Conservation (phyloP, 768 basidiomycete genomes). For the Mrakia frigida region DNA sequence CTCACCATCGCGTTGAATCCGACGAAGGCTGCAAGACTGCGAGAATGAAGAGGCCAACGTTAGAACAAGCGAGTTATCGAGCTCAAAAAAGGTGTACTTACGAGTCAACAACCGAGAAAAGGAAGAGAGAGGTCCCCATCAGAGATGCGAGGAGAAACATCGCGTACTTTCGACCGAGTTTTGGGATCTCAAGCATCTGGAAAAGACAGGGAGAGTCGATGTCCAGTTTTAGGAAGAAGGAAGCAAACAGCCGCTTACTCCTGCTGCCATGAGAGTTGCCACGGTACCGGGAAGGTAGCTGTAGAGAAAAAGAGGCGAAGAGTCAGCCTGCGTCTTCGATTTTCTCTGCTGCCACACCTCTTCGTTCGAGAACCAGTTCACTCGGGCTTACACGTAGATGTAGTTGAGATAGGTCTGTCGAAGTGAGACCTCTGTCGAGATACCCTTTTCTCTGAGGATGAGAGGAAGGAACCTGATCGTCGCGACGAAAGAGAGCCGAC, state of each 20-base stretch:
- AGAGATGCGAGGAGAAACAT: slow-evolving; percentile 19
- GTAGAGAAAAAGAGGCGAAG: too few species aligned
- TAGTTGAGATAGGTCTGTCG: slow-evolving; percentile 44
- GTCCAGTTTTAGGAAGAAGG: too few species aligned
- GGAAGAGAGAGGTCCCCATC: slow-evolving; percentile 27
- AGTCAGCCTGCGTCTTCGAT: too few species aligned
- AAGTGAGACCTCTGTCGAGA: not conserved
- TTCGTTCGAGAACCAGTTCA: too few species aligned
- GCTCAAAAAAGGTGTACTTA: too few species aligned
- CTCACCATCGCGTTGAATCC: slow-evolving; percentile 16
- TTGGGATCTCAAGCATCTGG: slow-evolving; percentile 22
- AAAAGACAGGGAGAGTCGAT: too few species aligned
- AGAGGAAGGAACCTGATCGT: slow-evolving; percentile 45
- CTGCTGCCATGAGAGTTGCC: slow-evolving; percentile 16
- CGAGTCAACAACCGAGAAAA: slow-evolving; percentile 15
- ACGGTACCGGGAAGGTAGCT: slow-evolving; percentile 18
- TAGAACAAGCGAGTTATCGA: too few species aligned
- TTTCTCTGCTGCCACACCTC: too few species aligned
- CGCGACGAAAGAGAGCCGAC: too few species aligned
- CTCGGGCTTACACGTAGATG: too few species aligned
- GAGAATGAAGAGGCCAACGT: too few species aligned
- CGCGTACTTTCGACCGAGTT: slow-evolving; percentile 17
- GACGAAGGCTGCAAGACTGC: slow-evolving; percentile 12
- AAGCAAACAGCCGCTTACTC: too few species aligned
- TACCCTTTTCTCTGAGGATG: slow-evolving; percentile 7